These are phyloP conservation scores for Tubosaeta sp. DNA, from an alignment of 768 basidiomycete genomes.

Conservation along the genomic window DNA sequence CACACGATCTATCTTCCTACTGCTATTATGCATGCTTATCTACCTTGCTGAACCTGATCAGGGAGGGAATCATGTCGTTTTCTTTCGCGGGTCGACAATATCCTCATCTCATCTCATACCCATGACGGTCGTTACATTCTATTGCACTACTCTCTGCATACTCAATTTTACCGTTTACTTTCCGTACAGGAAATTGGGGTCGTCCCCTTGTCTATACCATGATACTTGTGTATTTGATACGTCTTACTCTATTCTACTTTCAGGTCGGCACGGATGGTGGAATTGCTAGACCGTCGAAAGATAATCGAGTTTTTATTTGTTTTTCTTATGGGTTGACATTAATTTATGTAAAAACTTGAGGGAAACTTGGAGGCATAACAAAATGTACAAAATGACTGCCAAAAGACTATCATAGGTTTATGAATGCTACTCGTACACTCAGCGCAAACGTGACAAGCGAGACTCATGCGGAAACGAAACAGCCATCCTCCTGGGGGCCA, in stretches of 20 bases:
- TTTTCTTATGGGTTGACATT: not conserved
- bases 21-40: slow-evolving; percentile 32
- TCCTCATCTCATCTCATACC: slow-evolving; percentile 23
- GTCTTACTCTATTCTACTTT: slow-evolving; percentile 29
- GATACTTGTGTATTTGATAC: slow-evolving; percentile 28
- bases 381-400: slow-evolving; percentile 11
- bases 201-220: slow-evolving; percentile 26
- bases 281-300: slow-evolving; percentile 10
- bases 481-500: not conserved
- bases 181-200: slow-evolving; percentile 9
- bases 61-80: slow-evolving; percentile 27
- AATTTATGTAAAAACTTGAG: too few relatives aligned
- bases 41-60: slow-evolving; percentile 29
- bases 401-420: not conserved
- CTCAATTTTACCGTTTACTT: slow-evolving; percentile 4
- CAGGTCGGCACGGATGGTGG: slow-evolving; percentile 12
- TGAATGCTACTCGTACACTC: slow-evolving; percentile 24
- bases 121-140: slow-evolving; percentile 30
- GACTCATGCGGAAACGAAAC: not conserved
- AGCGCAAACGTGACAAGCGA: slow-evolving; percentile 8
- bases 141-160: slow-evolving; percentile 14
- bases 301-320: slow-evolving; percentile 23
- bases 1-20: slow-evolving; percentile 30
- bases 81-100: slow-evolving; percentile 32
- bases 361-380: too few relatives aligned